Evolutionary conservation across 2,329 filamentous ascomycete species (phyloP).

Genomic region (Cercospora brassicicola): DNA sequence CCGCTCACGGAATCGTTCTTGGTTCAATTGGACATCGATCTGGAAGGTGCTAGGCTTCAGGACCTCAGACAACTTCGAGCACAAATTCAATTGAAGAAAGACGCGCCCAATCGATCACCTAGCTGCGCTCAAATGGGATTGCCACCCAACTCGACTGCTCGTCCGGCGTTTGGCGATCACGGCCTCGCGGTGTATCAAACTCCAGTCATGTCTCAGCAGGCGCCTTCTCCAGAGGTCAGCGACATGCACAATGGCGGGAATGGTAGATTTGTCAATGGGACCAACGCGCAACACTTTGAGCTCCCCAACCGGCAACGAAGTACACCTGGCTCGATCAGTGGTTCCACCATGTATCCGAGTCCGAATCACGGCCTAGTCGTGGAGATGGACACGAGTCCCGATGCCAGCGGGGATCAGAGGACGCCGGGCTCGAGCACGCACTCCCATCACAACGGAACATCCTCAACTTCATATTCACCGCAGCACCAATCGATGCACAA

Average conservation of each 20-base stretch:
- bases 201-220: slow-evolving; percentile 11
- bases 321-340: slow-evolving; percentile 28
- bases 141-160: background rate
- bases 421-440: slow-evolving; percentile 33
- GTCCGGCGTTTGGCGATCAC: slow-evolving; percentile 28
- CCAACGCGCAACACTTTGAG: slow-evolving; percentile 19
- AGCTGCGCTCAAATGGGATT: slow-evolving; percentile 24
- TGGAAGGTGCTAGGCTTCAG: slow-evolving; percentile 69
- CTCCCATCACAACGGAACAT: slow-evolving; percentile 31
- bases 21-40: slow-evolving; percentile 87
- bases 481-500: slow-evolving; percentile 20
- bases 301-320: slow-evolving; percentile 32
- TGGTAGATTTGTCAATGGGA: slow-evolving; percentile 1
- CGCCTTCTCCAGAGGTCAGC: background rate
- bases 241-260: background rate
- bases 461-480: slow-evolving; percentile 35
- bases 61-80: slow-evolving; percentile 30
- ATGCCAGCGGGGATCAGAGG: slow-evolving; percentile 32
- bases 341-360: slow-evolving; percentile 25
- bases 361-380: slow-evolving; percentile 18
- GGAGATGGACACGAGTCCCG: slow-evolving; percentile 37
- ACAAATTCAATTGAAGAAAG: slow-evolving; percentile 16
- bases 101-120: slow-evolving; percentile 12
- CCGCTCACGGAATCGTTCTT: slow-evolving; percentile 93
- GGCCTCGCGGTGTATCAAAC: slow-evolving; percentile 30